phyloP scores from a whole-genome alignment of 2,329 filamentous ascomycete genomes.

The Bipolaris bicolor region DNA sequence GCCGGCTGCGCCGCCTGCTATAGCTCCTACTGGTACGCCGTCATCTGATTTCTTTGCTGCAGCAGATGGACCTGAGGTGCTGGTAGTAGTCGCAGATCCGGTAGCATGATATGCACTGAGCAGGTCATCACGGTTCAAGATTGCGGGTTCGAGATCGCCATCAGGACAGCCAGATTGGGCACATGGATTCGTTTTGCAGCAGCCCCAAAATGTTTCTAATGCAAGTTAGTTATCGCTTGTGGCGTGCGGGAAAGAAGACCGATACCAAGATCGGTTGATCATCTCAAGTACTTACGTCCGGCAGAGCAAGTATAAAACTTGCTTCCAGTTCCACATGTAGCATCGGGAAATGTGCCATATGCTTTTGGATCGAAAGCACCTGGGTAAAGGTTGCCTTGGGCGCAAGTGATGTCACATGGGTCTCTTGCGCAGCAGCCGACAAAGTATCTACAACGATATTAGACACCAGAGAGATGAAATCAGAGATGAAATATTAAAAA shows the following conservation, averaged over 20 bases:
- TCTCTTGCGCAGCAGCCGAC: constrained; percentile 48
- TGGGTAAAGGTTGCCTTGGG: constrained; percentile 36
- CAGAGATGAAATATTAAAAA: no score
- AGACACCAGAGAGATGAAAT: not conserved
- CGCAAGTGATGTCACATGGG: constrained; percentile 46
- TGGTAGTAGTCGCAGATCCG: constrained; percentile 11
- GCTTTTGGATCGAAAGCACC: constrained; percentile 41
- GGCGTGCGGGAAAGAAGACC: not conserved
- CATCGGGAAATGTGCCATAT: constrained; percentile 40
- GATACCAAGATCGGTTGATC: not conserved
- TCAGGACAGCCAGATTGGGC: constrained; percentile 33
- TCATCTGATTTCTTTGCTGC: constrained; percentile 2
- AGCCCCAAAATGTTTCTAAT: constrained; percentile 45
- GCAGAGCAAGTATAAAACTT: constrained; percentile 47
- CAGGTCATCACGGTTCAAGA: constrained; percentile 20
- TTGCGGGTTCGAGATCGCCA: constrained; percentile 32
- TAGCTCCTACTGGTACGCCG: constrained; percentile 23
- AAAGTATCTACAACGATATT: constrained; percentile 30
- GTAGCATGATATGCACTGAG: constrained; percentile 25
- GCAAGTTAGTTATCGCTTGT: not conserved
- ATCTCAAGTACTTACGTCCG: constrained; percentile 6
- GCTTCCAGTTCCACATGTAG: constrained; percentile 35
- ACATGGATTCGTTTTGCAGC: constrained; percentile 48
- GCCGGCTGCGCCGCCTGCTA: constrained; percentile 33
- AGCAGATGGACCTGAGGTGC: not conserved